These are phyloP conservation scores for Fusarium papillatum DNA, from an alignment of 2,329 filamentous ascomycete genomes.

Conservation along the genomic window DNA sequence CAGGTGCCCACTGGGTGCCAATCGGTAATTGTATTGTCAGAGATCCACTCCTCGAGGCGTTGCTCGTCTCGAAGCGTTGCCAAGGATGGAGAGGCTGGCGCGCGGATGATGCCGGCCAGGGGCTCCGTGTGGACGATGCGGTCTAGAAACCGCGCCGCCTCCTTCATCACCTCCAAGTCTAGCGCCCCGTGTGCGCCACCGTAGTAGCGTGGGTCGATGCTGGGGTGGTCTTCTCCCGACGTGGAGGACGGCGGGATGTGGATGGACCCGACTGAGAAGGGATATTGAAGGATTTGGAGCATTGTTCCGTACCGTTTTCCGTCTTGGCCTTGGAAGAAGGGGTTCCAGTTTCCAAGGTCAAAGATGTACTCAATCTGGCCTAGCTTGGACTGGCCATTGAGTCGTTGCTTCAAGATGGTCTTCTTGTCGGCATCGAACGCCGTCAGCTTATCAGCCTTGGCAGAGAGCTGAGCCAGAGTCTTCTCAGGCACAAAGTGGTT, in stretches of 20 bases:
- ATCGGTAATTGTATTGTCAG: slow-evolving; percentile 46
- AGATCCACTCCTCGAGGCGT: slow-evolving; percentile 43
- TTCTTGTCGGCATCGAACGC: slow-evolving; percentile 41
- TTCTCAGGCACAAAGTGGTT: slow-evolving; percentile 47
- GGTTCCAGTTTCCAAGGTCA: slow-evolving; percentile 61
- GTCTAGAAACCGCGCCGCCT: slow-evolving; percentile 54
- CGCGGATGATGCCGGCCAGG: slow-evolving; percentile 53
- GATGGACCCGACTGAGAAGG: slow-evolving; percentile 62
- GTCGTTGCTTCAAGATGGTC: slow-evolving; percentile 48
- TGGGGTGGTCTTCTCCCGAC: slow-evolving; percentile 44
- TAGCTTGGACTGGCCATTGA: slow-evolving; percentile 47
- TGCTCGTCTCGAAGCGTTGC: slow-evolving; percentile 28
- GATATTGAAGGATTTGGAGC: slow-evolving; percentile 65
- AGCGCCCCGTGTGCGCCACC: slow-evolving; percentile 52
- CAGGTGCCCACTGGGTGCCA: slow-evolving; percentile 58
- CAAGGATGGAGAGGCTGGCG: slow-evolving; percentile 40
- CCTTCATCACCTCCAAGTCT: slow-evolving; percentile 58
- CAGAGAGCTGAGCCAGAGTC: slow-evolving; percentile 35
- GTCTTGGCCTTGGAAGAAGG: slow-evolving; percentile 48
- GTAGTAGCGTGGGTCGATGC: slow-evolving; percentile 60
- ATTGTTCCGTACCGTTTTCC: slow-evolving; percentile 62
- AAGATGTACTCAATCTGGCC: slow-evolving; percentile 65
- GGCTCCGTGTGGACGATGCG: slow-evolving; percentile 55
- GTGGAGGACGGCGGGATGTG: slow-evolving; percentile 53
- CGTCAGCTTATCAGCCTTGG: slow-evolving; percentile 36